Conservation (phyloP, 495 filamentous ascomycete genomes). For the Pseudevernia furfuracea region DNA sequence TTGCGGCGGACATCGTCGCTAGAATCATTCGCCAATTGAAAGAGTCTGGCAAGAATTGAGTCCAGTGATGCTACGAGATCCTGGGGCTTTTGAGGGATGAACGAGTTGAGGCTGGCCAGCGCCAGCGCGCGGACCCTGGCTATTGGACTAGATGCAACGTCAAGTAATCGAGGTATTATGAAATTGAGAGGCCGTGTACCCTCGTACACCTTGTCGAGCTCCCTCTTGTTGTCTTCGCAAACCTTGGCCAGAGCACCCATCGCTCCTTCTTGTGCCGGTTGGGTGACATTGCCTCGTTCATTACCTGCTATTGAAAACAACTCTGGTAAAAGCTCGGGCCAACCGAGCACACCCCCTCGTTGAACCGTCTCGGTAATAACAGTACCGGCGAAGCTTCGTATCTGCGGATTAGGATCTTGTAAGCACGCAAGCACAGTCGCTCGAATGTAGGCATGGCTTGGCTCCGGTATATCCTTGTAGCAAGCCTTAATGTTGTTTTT, state of each 20-base stretch:
- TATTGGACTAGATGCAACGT: conserved; percentile 68
- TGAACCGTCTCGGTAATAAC: conserved; percentile 92
- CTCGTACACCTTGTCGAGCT: conserved; percentile 76
- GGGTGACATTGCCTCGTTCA: conserved; percentile 54
- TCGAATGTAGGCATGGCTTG: conserved; percentile 65
- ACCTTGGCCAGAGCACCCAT: conserved; percentile 91
- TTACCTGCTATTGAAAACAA: conserved; percentile 70
- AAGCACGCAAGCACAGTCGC: conserved; percentile 69
- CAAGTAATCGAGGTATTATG: conserved; percentile 83
- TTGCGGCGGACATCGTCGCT: conserved; percentile 75
- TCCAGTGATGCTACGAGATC: conserved; percentile 71
- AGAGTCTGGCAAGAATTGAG: conserved; percentile 69
- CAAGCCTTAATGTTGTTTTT: conserved; percentile 80
- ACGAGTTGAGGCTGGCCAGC: conserved; percentile 80
- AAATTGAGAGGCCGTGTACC: conserved; percentile 80
- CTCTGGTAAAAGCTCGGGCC: conserved; percentile 83
- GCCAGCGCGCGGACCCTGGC: conserved; percentile 71
- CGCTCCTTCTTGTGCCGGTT: conserved; percentile 78
- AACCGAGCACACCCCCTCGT: conserved; percentile 76
- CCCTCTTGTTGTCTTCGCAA: conserved; percentile 88
- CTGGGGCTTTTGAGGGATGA: conserved; percentile 72
- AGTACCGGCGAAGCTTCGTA: conserved; percentile 82
- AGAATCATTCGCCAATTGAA: conserved; percentile 66
- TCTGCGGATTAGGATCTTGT: conserved; percentile 71
- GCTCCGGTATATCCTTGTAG: conserved; percentile 62